Conservation (phyloP, 140 eudicot species). For the Senecio squalidus region DNA sequence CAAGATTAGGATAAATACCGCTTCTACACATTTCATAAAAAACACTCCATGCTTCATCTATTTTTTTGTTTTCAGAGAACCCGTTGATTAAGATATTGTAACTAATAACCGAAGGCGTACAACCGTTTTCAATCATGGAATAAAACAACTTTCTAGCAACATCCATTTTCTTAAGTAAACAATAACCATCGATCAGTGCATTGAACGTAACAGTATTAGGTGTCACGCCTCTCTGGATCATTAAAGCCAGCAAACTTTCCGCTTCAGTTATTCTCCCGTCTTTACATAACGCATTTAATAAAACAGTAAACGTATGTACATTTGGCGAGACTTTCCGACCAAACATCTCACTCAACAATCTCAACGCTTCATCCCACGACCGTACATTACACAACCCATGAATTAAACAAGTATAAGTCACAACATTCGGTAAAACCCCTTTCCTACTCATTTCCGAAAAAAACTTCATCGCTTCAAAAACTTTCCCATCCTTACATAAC, state of each 20-base stretch:
- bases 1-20: constrained; percentile 14
- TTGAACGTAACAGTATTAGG: constrained; percentile 27
- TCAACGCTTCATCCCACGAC: constrained; percentile 18
- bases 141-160: constrained; percentile 23
- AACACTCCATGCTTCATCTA: constrained; percentile 24
- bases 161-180: constrained; percentile 6
- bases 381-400: constrained; percentile 20
- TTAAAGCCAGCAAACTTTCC: constrained; percentile 15
- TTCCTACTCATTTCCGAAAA: constrained; percentile 19
- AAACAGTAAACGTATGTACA: constrained; percentile 15
- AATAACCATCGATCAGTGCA: constrained; percentile 26
- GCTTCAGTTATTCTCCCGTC: constrained; percentile 20
- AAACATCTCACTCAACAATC: constrained; percentile 27
- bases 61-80: constrained; percentile 11
- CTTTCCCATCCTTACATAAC: constrained; percentile 16
- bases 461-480: constrained; percentile 15
- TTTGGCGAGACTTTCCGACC: constrained; percentile 6
- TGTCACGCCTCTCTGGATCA: constrained; percentile 23
- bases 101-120: constrained; percentile 21
- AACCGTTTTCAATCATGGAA: constrained; percentile 15
- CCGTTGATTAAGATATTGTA: constrained; percentile 29
- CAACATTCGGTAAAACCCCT: constrained; percentile 29
- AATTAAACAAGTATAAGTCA: constrained; percentile 26
- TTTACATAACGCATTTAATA: constrained; percentile 25
- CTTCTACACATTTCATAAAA: constrained; percentile 19